Conservation (phyloP, 495 filamentous ascomycete genomes). For the Neurospora sp. region DNA sequence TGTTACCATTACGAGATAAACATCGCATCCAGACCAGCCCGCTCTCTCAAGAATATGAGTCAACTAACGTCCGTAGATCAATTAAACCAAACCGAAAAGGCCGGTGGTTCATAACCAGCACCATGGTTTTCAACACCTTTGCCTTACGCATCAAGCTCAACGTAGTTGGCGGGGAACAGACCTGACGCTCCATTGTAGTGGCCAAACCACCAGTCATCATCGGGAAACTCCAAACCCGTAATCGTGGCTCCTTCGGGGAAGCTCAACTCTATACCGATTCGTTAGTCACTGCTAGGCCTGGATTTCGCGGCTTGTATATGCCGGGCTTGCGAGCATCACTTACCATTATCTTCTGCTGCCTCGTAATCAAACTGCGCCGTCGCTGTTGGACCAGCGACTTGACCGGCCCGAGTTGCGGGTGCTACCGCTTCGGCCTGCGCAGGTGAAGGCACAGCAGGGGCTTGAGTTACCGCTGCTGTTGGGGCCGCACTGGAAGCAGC, state of each 20-base stretch:
- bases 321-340: conserved; percentile 3
- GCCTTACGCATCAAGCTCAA: conserved; percentile 51
- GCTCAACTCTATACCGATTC: conserved; percentile 50
- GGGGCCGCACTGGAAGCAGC: conserved; percentile 17
- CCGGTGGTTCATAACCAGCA: not conserved
- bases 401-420: conserved; percentile 19
- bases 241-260: conserved; percentile 87
- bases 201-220: conserved; percentile 98
- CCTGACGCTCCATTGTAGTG: conserved; percentile 69
- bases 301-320: not conserved
- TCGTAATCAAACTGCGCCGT: conserved; percentile 93
- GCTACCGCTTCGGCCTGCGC: conserved; percentile 10
- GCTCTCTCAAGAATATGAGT: not conserved
- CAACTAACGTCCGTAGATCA: not conserved
- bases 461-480: conserved; percentile 16
- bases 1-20: not conserved
- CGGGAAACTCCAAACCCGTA: conserved; percentile 70
- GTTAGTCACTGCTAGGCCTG: conserved; percentile 9
- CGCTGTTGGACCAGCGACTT: conserved; percentile 50
- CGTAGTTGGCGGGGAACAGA: conserved; percentile 88
- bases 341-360: conserved; percentile 88
- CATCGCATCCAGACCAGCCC: not conserved
- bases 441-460: conserved; percentile 24
- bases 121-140: not conserved
- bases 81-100: not conserved